phyloP scores from a whole-genome alignment of 371 early-diverging fungal genomes.

The Haplosporangium sp. region DNA sequence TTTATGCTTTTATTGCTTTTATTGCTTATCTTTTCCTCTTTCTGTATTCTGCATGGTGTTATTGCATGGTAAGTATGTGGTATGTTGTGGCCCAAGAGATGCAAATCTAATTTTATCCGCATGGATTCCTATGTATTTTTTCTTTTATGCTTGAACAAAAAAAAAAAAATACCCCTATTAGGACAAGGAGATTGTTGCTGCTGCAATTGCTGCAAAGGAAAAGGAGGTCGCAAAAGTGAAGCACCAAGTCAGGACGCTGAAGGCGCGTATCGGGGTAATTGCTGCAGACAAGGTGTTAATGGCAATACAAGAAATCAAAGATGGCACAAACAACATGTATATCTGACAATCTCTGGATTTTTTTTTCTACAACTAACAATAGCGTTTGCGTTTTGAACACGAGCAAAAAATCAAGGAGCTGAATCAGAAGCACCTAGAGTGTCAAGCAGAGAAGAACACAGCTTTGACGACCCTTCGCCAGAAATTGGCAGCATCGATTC shows the following conservation, averaged over 20 bases:
- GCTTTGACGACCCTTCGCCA: constrained; percentile 13
- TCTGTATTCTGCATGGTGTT: background rate
- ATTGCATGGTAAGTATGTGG: too few relatives aligned
- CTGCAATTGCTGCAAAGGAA: constrained; percentile 28
- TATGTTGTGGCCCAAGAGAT: too few relatives aligned
- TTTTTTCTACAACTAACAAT: background rate
- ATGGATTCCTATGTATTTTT: background rate
- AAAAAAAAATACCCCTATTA: constrained; percentile 9
- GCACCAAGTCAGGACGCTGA: constrained; percentile 32
- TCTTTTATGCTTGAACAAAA: background rate
- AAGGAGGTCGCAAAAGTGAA: constrained; percentile 30
- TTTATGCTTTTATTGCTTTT: background rate
- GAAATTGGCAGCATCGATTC: constrained; percentile 12
- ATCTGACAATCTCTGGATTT: background rate
- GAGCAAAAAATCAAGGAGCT: constrained; percentile 23
- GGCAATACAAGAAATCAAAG: background rate
- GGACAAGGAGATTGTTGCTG: constrained; percentile 36
- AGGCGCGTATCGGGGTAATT: constrained; percentile 29
- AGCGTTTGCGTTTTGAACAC: constrained; percentile 28
- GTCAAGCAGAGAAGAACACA: constrained; percentile 16
- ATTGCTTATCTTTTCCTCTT: background rate
- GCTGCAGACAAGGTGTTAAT: too few relatives aligned
- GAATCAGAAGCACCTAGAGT: constrained; percentile 4
- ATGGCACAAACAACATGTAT: background rate
- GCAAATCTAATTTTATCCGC: constrained; percentile 8